These are phyloP conservation scores for Raphanus raphanistrum DNA, from an alignment of 345 rosid species.

Conservation along the genomic window DNA sequence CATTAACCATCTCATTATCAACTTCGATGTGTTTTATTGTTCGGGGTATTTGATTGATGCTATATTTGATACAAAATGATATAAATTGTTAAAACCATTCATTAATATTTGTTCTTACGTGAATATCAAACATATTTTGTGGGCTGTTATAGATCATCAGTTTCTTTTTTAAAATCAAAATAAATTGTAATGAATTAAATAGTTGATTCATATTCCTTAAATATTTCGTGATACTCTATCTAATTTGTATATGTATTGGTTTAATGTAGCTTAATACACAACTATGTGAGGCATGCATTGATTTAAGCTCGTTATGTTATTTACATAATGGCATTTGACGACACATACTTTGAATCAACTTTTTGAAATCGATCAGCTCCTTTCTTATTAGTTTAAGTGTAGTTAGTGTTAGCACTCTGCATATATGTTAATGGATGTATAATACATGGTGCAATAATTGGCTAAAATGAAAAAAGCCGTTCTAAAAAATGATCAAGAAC, in stretches of 20 bases:
- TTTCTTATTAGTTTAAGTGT: neutral
- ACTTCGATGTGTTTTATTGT: neutral
- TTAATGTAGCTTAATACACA: neutral
- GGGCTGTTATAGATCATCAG: neutral
- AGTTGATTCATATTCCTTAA: neutral
- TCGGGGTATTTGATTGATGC: neutral
- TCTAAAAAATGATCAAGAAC: neutral
- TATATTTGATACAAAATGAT: neutral
- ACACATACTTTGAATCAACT: neutral
- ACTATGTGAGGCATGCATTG: neutral
- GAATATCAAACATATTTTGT: neutral
- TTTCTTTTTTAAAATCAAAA: neutral
- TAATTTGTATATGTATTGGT: neutral
- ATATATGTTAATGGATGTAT: slow-evolving; percentile 1
- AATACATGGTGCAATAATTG: slow-evolving; percentile 10
- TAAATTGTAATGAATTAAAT: neutral
- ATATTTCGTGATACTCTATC: neutral
- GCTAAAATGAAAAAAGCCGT: neutral
- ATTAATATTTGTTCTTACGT: neutral
- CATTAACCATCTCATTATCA: neutral
- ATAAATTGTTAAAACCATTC: no score
- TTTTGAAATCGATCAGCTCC: neutral
- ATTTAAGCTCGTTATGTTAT: neutral
- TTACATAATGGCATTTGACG: neutral
- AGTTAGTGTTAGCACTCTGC: neutral